A percentile compares a stretch with the other conserved stretches of the same genome.
Evolutionary conservation across 1,139 yeast species (phyloP).

Genomic region (Sugiyamaella castrensis): DNA sequence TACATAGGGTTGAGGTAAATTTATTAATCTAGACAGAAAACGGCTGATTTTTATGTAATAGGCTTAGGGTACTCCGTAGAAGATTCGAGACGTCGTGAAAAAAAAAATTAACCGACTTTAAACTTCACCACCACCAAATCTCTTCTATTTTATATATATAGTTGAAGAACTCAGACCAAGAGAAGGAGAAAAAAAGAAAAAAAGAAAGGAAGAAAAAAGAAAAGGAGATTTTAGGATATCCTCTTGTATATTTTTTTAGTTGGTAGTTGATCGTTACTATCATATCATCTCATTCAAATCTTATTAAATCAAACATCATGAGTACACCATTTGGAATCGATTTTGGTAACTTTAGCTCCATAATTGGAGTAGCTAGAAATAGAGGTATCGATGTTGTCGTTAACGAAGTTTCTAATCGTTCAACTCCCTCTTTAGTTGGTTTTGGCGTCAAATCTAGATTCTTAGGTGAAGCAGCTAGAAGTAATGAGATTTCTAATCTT

Average conservation of each 20-base stretch:
- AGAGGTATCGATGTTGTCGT: conserved; percentile 98
- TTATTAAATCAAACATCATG: conserved; percentile 40
- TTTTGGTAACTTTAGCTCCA: conserved; percentile 91
- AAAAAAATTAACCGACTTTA: too few relatives aligned
- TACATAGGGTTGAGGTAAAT: too few relatives aligned
- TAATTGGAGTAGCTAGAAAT: conserved; percentile 96
- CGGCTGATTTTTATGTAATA: too few relatives aligned
- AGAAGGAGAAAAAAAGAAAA: not conserved
- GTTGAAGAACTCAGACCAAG: not conserved
- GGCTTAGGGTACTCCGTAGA: too few relatives aligned
- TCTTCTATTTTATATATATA: not conserved
- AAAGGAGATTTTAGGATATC: too few relatives aligned
- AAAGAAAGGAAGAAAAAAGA: not conserved
- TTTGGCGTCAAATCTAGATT: conserved; percentile 86
- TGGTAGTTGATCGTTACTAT: too few relatives aligned
- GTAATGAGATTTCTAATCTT: conserved; percentile 92
- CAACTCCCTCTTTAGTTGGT: conserved; percentile 93
- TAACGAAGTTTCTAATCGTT: conserved; percentile 96
- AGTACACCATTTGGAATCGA: conserved; percentile 97
- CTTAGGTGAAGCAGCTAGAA: conserved; percentile 93
- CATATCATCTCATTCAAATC: too few relatives aligned
- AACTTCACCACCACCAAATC: too few relatives aligned
- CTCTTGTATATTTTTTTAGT: too few relatives aligned
- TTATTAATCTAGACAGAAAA: too few relatives aligned
- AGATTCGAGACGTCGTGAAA: too few relatives aligned